Conservation (phyloP, 441 rosid species). For the Hura crepitans region DNA sequence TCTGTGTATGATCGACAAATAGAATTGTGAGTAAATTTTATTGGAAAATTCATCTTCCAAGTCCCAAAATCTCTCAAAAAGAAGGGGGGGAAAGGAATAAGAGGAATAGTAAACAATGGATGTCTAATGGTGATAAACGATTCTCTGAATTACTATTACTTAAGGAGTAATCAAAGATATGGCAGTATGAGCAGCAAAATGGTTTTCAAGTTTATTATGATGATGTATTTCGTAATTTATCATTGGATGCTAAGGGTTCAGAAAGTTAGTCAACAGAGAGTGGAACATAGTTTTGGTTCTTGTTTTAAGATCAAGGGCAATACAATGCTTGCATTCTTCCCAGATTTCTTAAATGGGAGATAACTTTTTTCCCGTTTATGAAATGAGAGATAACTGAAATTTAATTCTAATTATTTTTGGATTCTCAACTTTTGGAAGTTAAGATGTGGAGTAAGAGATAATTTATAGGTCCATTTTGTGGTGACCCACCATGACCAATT, state of each 20-base stretch:
- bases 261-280: too few species aligned
- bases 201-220: background rate
- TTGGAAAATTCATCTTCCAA: background rate
- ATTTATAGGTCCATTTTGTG: background rate
- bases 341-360: background rate
- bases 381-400: background rate
- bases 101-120: background rate
- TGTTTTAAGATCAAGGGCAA: conserved; percentile 1
- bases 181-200: background rate
- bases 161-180: background rate
- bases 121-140: background rate
- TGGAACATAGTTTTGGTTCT: background rate
- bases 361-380: too few species aligned
- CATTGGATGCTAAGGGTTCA: background rate
- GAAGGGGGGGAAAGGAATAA: background rate
- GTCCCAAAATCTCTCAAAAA: background rate
- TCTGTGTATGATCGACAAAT: background rate
- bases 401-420: background rate
- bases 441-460: background rate
- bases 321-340: background rate
- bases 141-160: background rate
- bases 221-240: background rate
- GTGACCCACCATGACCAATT: background rate
- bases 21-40: background rate
- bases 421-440: background rate